Percentiles rank a stretch among this genome's conserved stretches.
These are phyloP conservation scores for Conringia planisiliqua DNA, from an alignment of 345 rosid genomes.

Conservation along the genomic window DNA sequence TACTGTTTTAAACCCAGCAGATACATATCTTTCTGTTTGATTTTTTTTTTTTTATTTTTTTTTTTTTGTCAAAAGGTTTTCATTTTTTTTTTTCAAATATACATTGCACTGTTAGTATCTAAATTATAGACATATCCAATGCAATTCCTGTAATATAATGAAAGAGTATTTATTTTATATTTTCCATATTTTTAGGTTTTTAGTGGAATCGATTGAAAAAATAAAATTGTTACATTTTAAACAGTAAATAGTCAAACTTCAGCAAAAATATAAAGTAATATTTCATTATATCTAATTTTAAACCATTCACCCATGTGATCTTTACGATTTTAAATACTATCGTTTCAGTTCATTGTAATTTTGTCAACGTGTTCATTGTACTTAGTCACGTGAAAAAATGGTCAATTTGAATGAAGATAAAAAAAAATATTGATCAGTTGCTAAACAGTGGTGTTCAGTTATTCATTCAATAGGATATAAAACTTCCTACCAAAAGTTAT, in stretches of 20 bases:
- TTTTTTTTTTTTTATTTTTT: too few relatives aligned
- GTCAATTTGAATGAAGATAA: background rate
- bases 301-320: background rate
- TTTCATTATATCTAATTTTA: background rate
- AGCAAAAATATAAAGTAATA: background rate
- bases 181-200: background rate
- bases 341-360: background rate
- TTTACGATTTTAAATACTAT: background rate
- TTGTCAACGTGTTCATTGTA: background rate
- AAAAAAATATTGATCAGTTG: background rate
- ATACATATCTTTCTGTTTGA: background rate
- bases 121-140: too few relatives aligned
- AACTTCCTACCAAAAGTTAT: constrained; percentile 7
- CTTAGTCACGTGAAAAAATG: background rate
- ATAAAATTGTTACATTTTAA: background rate
- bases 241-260: background rate
- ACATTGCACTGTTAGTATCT: too few relatives aligned
- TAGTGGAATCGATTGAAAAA: background rate
- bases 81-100: too few relatives aligned
- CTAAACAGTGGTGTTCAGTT: background rate
- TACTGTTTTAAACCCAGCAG: background rate
- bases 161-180: background rate
- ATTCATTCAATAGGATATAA: background rate
- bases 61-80: too few relatives aligned
- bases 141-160: background rate